phyloP scores from a whole-genome alignment of 2,329 filamentous ascomycete species.

The Fusarium devonianum region DNA sequence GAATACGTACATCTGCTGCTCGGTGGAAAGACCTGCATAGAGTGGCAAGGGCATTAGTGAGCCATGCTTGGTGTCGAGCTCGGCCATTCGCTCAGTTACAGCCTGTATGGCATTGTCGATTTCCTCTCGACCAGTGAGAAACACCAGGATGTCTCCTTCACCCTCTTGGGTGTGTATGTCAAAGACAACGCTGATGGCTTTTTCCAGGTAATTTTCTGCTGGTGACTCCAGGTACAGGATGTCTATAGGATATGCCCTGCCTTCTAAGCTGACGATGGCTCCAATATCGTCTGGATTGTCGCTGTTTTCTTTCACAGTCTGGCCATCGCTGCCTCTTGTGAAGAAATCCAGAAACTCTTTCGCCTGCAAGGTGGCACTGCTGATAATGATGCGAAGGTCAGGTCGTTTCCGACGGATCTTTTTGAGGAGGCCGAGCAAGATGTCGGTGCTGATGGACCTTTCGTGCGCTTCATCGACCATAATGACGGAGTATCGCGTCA shows the following conservation, averaged over 20 bases:
- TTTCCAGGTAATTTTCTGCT: conserved; percentile 85
- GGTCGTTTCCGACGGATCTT: conserved; percentile 83
- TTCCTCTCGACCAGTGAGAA: conserved; percentile 91
- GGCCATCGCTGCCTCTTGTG: conserved; percentile 49
- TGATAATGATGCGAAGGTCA: conserved; percentile 87
- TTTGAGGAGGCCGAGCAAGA: conserved; percentile 87
- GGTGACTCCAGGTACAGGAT: conserved; percentile 80
- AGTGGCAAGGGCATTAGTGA: conserved; percentile 67
- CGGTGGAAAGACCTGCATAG: conserved; percentile 86
- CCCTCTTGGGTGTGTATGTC: conserved; percentile 84
- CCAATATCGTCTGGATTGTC: conserved; percentile 44
- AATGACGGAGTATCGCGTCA: conserved; percentile 91
- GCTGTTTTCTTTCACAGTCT: conserved; percentile 36
- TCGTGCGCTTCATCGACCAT: conserved; percentile 99
- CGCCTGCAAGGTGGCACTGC: conserved; percentile 91
- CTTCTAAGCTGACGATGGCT: conserved; percentile 82
- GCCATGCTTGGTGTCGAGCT: conserved; percentile 54
- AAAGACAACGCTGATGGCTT: conserved; percentile 81
- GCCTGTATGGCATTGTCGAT: conserved; percentile 84
- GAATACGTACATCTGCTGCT: conserved; percentile 95
- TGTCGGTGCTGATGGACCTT: conserved; percentile 88
- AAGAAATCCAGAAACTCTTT: conserved; percentile 88
- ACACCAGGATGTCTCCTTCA: conserved; percentile 87
- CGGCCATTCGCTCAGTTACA: conserved; percentile 74
- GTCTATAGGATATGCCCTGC: conserved; percentile 88